phyloP scores from a whole-genome alignment of 164 flowering plant genomes.

The Brasenia schreberi region DNA sequence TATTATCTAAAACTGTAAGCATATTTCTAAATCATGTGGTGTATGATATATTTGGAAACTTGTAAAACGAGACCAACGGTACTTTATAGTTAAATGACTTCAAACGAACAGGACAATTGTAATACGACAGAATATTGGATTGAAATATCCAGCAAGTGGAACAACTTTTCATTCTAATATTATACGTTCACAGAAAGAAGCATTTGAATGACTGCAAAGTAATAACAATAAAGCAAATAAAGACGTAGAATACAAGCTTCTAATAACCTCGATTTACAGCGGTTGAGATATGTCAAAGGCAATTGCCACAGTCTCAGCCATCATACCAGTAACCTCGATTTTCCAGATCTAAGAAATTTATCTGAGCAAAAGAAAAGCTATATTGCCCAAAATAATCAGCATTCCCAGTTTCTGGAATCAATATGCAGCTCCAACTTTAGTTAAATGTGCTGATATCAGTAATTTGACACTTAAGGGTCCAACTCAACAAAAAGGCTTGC shows the following conservation, averaged over 20 bases:
- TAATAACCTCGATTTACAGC: background rate
- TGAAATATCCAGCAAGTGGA: too few relatives aligned
- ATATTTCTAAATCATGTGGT: too few relatives aligned
- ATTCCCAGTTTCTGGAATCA: background rate
- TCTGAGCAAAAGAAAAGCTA: background rate
- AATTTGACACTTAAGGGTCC: slow-evolving; percentile 3
- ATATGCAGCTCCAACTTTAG: background rate
- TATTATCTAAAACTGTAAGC: too few relatives aligned
- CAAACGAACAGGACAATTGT: too few relatives aligned
- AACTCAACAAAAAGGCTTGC: slow-evolving; percentile 85
- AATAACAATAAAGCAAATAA: background rate
- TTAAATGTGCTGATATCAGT: background rate
- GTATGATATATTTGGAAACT: too few relatives aligned
- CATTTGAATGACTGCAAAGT: too few relatives aligned
- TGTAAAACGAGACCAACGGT: too few relatives aligned
- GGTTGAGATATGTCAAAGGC: background rate
- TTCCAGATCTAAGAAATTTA: background rate
- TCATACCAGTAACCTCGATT: background rate
- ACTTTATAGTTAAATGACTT: too few relatives aligned
- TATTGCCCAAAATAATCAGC: background rate
- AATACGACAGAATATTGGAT: too few relatives aligned
- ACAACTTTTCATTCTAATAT: too few relatives aligned
- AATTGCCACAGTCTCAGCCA: background rate
- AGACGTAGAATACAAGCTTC: background rate
- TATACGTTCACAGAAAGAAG: too few relatives aligned